Base-by-base conservation (phyloP, 805 yeast species). In the Spathaspora passalidarum region DNA sequence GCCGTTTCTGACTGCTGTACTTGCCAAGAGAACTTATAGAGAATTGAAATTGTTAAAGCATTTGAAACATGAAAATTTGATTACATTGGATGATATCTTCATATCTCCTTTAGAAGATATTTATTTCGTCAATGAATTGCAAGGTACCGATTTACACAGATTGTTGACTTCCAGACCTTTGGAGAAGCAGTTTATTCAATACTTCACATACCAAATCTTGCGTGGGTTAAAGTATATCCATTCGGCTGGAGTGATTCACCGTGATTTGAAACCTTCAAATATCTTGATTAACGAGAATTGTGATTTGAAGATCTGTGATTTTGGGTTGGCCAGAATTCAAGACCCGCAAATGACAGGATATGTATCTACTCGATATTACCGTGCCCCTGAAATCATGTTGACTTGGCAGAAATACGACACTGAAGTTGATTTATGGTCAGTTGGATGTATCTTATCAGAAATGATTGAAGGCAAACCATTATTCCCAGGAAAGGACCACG, bases 291-390 rank as follows among this genome's bases (percentile, higher is more conserved):
- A 88, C 63, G 96, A 88, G 68, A 88, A 88, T 66, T 88, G 96
- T 66, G 96, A 88, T 67, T 75, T 88, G 62, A 88, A 88, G 66
- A 88, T 88, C 56, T 88, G 96, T 69, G 96, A 88, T 66, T 88
- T 92, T 63, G 99, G 99, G 18, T 75, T 92, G 49, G 98, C 98
- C 26, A 80, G 99, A 62, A 87, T 92, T 60, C 97, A 92, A 72
- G 99, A 92, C 69, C 97, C 97, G 11, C 98, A 92, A 65, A 92
- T 92, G 99, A 92, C 98, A 1, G 99, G 98, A 8, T 92, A 92
- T 64, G 99, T 92, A 14, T 86, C 96, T 4, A 92, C 99, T 3
- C 70, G 99, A 60, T 92, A 90, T 72, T 92, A 92, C 68, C 80
- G 99, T 51, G 99, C 98, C 0, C 99, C 99, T 1, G 99, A 92